Evolutionary conservation across 73 alveolate species (phyloP), one percentile per base, ranked within the genome.

Genomic region (Urostyla sp.): DNA sequence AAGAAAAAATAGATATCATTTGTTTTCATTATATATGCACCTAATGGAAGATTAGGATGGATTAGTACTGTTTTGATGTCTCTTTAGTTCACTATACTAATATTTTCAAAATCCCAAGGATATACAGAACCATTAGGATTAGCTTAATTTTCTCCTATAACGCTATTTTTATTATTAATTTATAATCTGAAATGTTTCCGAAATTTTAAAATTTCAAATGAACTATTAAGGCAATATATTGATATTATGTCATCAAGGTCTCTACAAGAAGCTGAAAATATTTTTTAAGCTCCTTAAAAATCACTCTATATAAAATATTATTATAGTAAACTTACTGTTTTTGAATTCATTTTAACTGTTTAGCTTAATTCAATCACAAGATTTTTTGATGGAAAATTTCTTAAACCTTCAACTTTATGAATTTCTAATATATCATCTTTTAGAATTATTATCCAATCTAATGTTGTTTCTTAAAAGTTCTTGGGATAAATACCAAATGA

Each of bases 371-470:
- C 8, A 0, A 85, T 27, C 21, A 23, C 18, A 28, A 76, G 11
- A 48, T 72, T 61, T 37, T 53, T 75, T 16, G 15, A 6, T 3
- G 93, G 93, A 72, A 85, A 85, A 30, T 76, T 85, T 32, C 93
- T 59, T 3, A 85, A 58, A 15, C 89, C 89, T 38, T 85, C 93
- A 51, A 75, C 59, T 34, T 53, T 85, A 56, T 54, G 76, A 26
- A 85, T 63, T 21, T 85, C 93, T 1, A 85, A n/a, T 13, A 27
- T n/a, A 11, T 20, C 27, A 13, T 57, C 80, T 20, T 63, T 60
- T 0, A 85, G 81, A 1, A 85, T 10, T 16, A 85, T 48, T 13
- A 73, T 45, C 93, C 93, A 85, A 44, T 85, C 93, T 16, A 75
- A 44, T 15, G 93, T 75, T 18, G 89, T 75, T 36, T 69, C 84